Evolutionary conservation across 495 filamentous ascomycete species (phyloP).

Genomic region (Beverwykella pulmonaria): DNA sequence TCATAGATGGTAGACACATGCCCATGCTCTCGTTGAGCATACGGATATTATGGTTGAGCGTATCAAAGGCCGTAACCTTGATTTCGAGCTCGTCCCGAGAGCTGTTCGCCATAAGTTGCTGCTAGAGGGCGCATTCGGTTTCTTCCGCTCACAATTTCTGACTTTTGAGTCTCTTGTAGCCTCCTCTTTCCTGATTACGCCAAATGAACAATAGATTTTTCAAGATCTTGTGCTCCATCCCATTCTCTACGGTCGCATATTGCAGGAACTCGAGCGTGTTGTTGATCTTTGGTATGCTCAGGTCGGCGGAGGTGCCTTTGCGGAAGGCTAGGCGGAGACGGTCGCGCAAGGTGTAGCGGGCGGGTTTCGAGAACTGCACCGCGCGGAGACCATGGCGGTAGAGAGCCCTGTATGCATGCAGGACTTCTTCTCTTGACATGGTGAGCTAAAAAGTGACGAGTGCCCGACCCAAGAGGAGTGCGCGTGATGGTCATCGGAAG

Average conservation of each 20-base stretch:
- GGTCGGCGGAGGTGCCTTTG: conserved; percentile 52
- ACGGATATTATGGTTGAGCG: conserved; percentile 43
- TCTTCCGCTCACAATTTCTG: conserved; percentile 4
- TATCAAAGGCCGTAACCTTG: conserved; percentile 40
- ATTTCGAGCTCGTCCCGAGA: conserved; percentile 17
- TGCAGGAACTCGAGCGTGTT: conserved; percentile 80
- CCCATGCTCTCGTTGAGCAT: conserved; percentile 50
- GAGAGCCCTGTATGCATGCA: conserved; percentile 78
- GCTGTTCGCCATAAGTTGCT: conserved; percentile 7
- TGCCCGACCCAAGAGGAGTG: too few species aligned
- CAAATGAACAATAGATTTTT: conserved; percentile 72
- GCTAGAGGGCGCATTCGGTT: neutral
- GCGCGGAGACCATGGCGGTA: conserved; percentile 74
- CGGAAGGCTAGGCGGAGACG: conserved; percentile 74
- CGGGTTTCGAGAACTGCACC: conserved; percentile 77
- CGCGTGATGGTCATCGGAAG: neutral
- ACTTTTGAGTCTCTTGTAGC: neutral
- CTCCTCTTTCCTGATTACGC: conserved; percentile 45
- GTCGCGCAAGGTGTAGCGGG: conserved; percentile 66
- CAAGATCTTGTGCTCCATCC: conserved; percentile 79
- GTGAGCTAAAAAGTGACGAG: conserved; percentile 8
- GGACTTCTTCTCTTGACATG: conserved; percentile 53
- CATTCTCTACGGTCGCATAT: conserved; percentile 63
- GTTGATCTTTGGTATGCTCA: conserved; percentile 61
- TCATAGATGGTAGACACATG: conserved; percentile 41